A percentile compares a stretch with the other conserved stretches of the same genome.
Evolutionary conservation across 441 rosid species (phyloP).

Genomic region (Gossypium lobatum): DNA sequence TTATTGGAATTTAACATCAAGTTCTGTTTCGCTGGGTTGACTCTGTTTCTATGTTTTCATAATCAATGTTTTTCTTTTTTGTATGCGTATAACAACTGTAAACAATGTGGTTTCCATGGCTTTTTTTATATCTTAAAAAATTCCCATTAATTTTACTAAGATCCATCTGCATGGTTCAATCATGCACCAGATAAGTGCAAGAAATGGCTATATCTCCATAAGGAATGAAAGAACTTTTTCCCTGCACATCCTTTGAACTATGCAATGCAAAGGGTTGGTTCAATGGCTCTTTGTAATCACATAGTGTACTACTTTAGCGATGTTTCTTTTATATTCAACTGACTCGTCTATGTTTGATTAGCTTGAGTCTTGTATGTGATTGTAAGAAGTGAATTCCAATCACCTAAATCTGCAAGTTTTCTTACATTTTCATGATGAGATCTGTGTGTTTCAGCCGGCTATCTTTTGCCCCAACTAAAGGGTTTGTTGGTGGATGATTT

Average conservation of each 20-base stretch:
- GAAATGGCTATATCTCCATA: not conserved
- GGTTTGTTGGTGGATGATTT: not conserved
- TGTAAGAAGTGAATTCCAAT: no score
- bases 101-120: not conserved
- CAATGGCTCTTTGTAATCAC: not conserved
- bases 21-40: slow-evolving; percentile 6
- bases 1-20: not conserved
- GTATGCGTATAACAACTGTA: not conserved
- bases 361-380: no score
- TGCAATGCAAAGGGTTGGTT: not conserved
- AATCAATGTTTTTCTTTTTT: not conserved
- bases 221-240: not conserved
- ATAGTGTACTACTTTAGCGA: not conserved
- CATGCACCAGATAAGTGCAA: not conserved
- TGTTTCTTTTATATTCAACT: not conserved
- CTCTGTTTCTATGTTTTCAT: not conserved
- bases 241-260: not conserved
- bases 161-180: not conserved
- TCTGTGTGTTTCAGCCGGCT: not conserved
- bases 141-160: not conserved
- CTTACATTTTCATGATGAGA: not conserved
- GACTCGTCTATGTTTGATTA: no score
- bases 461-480: not conserved
- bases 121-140: not conserved
- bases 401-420: not conserved